Base-by-base conservation (phyloP, 1,284 basidiomycete species). In the Ganoderma lucidum region DNA sequence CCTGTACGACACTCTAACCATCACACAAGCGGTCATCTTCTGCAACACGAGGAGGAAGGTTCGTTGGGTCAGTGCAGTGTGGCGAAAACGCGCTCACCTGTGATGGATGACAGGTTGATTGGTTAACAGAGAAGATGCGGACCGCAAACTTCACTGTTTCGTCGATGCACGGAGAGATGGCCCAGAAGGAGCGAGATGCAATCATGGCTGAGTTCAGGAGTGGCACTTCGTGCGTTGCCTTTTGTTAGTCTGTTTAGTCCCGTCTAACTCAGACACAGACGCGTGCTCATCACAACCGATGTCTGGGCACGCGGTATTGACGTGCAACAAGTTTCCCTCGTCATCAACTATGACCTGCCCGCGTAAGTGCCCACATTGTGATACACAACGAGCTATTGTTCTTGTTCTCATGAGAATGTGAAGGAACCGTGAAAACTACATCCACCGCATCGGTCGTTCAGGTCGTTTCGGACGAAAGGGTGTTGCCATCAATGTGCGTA, bases 11-110 rank as follows among this genome's bases (percentile, higher is more conserved):
- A 99, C 97, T 23, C 89, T 99, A 64, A 99, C 98, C 39, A 99
- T 99, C 82, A 99, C 98, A 0, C 98, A 99, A 86, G 97, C 98
- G 37, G 97, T 99, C 81, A 99, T 99, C 79, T 99, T 99, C 87
- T 99, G 98, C 85, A 99, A 99, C 85, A 99, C 97, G 6, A 88
- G 96, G 75, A 88, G 97, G 84, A 99, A 99, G 92, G 94, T 92
- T 65, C 44, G 85, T 74, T 28, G 66, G 12, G 5, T 14, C 23
- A 15, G n/a, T 56, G 30, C 64, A 3, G n/a, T 28, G 39, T 70
- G 37, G 44, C 15, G 41, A 28, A 32, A 23, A 23, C 39, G 62
- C 62, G 19, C 67, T 48, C 59, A 17, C 53, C 35, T 19, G 2
- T 23, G 3, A n/a, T 39, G 59, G 59, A 39, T 51, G 63, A 42